Evolutionary conservation across 257 asterid genomes (phyloP), one percentile per base, ranked within the genome.

Genomic region (Solanum piurae): DNA sequence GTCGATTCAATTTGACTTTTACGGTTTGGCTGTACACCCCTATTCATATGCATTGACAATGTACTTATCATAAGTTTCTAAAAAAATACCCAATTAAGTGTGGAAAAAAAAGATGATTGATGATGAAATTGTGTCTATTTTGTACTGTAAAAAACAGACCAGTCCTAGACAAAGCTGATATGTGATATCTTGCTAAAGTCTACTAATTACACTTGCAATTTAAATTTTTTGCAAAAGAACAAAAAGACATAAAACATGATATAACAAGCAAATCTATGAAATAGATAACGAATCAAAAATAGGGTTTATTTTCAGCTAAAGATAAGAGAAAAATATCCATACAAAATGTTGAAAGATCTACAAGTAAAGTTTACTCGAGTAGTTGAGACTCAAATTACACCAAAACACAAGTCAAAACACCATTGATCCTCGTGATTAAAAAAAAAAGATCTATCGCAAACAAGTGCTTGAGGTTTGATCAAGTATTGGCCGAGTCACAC

Each of bases 151-250:
- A 86, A 88, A 89, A 89, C 91, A 89, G 90, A 87, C 68, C 87
- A 93, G 91, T 88, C 90, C 91, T 80, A 90, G 93, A 90, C 92
- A 91, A 91, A 92, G 91, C 92, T 93, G 95, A 92, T 94, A 92
- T 88, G 83, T 88, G 91, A 91, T 36, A 36, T 88, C 88, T 86
- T 77, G 69, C 89, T 92, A 90, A 91, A 93, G 91, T 83, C 85
- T 27, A 89, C 87, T 72, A 83, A 83, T 64, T 64, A 71, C 79
- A 86, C 89, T 91, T 86, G 75, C 29, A 87, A 79, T 31, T 37
- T 27, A 14, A 73, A 33, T 80, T 92, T 92, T 85, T 90, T 90
- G 93, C 93, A 91, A 83, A 76, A 36, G 13, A 83, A n/a, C 75
- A 90, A 88, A 88, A 58, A 55, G 89, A 86, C 90, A 88, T 86